phyloP scores from a whole-genome alignment of 345 rosid species.

The Capsella bursapastoris region DNA sequence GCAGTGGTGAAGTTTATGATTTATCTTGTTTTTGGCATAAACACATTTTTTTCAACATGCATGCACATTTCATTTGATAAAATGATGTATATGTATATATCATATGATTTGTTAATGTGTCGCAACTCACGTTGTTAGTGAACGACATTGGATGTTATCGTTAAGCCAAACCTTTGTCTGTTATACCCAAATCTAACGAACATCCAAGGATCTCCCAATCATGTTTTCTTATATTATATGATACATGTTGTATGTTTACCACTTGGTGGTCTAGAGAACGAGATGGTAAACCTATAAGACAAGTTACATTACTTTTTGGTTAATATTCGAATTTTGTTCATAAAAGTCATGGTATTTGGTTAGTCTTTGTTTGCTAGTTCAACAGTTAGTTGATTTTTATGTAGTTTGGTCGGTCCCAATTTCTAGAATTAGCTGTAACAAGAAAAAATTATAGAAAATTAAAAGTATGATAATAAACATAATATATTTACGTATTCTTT shows the following conservation, averaged over 20 bases:
- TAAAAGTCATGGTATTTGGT: slow-evolving; percentile 27
- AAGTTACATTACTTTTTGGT: neutral
- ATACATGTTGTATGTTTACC: neutral
- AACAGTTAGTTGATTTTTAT: slow-evolving; percentile 31
- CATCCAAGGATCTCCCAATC: slow-evolving; percentile 16
- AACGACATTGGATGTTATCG: slow-evolving; percentile 20
- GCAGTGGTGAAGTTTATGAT: neutral
- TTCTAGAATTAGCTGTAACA: slow-evolving; percentile 40
- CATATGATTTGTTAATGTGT: slow-evolving; percentile 33
- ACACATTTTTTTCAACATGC: neutral
- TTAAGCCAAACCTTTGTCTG: slow-evolving; percentile 36
- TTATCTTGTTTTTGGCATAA: neutral
- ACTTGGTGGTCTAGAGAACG: slow-evolving; percentile 1
- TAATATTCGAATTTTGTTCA: neutral
- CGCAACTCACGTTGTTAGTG: slow-evolving; percentile 17
- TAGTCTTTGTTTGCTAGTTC: slow-evolving; percentile 29
- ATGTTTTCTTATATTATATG: neutral
- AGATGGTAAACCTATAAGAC: neutral
- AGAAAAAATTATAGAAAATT: slow-evolving; percentile 1
- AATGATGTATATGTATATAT: neutral
- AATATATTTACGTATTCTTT: neutral
- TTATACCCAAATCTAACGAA: slow-evolving; percentile 39
- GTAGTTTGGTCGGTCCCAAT: slow-evolving; percentile 40
- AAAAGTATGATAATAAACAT: neutral
- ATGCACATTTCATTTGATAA: neutral